Percentiles rank a stretch among this genome's conserved stretches.
Evolutionary conservation across 768 basidiomycete genomes (phyloP).

Genomic region (Russula foetens): DNA sequence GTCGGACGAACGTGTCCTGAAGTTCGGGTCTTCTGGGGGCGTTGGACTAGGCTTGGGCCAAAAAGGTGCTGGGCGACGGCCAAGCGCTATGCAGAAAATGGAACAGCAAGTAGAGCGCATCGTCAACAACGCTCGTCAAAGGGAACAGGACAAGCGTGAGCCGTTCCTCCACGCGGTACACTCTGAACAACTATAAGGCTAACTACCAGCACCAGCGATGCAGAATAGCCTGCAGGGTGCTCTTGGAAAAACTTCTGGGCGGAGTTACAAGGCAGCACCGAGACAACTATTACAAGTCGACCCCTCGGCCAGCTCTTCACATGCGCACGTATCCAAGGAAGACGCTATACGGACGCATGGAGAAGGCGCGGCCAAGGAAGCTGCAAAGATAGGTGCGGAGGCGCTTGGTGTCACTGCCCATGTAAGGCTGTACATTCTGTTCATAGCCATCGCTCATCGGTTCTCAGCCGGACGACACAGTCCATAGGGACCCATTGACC

Average conservation of each 20-base stretch:
- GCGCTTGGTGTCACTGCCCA: conserved; percentile 56
- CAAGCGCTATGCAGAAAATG: conserved; percentile 88
- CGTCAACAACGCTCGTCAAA: conserved; percentile 80
- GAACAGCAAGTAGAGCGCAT: conserved; percentile 94
- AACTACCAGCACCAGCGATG: conserved; percentile 28
- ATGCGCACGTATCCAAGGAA: conserved; percentile 45
- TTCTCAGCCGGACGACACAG: conserved; percentile 49
- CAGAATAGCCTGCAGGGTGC: conserved; percentile 83
- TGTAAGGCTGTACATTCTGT: conserved; percentile 29
- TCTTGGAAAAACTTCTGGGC: conserved; percentile 86
- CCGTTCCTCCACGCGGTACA: conserved; percentile 25
- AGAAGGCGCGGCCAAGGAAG: conserved; percentile 60
- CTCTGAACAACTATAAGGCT: neutral
- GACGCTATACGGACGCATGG: conserved; percentile 35
- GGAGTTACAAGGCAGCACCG: conserved; percentile 95
- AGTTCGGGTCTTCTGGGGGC: conserved; percentile 76
- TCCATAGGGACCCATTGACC: conserved; percentile 66
- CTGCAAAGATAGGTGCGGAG: conserved; percentile 66
- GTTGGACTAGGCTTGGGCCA: conserved; percentile 76
- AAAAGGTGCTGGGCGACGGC: conserved; percentile 59
- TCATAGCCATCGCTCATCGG: neutral
- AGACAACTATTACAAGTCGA: conserved; percentile 92
- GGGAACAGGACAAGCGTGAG: conserved; percentile 78
- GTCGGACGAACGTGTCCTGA: conserved; percentile 72
- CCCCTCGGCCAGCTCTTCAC: conserved; percentile 36